phyloP scores from a whole-genome alignment of 1,284 basidiomycete species.

The Fomitopsis palustris region DNA sequence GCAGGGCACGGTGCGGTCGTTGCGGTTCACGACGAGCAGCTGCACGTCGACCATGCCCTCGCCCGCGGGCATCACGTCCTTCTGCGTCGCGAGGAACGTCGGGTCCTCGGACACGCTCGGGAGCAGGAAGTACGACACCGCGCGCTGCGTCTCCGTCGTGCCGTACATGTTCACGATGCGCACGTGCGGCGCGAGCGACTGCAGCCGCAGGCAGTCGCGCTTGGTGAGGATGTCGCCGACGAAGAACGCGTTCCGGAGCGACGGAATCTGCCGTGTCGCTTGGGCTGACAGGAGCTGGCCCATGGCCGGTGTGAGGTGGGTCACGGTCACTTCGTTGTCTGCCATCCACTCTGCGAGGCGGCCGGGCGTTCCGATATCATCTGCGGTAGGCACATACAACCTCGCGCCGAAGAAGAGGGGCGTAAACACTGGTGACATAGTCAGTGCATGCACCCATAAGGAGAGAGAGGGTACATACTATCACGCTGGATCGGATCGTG shows the following conservation, averaged over 20 bases:
- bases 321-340: constrained; percentile 84
- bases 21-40: constrained; percentile 94
- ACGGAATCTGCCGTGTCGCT: constrained; percentile 86
- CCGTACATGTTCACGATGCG: constrained; percentile 99
- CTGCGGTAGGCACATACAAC: constrained; percentile 94
- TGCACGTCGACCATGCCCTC: constrained; percentile 99
- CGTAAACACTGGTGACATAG: constrained; percentile 78
- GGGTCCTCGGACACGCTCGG: constrained; percentile 83
- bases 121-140: constrained; percentile 96
- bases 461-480: constrained; percentile 55
- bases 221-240: constrained; percentile 99
- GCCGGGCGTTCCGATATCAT: constrained; percentile 97
- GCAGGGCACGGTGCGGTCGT: constrained; percentile 86
- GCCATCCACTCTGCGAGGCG: constrained; percentile 99
- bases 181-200: constrained; percentile 91
- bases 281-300: constrained; percentile 97
- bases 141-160: constrained; percentile 98
- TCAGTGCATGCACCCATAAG: background rate
- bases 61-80: constrained; percentile 98
- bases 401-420: constrained; percentile 97
- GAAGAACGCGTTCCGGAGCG: constrained; percentile 92
- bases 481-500: constrained; percentile 99
- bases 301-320: constrained; percentile 98
- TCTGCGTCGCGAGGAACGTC: constrained; percentile 92
- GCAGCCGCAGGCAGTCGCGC: constrained; percentile 94